These are phyloP conservation scores for Saprolegnia parasitica DNA, from an alignment of 352 stramenopile species.

Conservation along the genomic window DNA sequence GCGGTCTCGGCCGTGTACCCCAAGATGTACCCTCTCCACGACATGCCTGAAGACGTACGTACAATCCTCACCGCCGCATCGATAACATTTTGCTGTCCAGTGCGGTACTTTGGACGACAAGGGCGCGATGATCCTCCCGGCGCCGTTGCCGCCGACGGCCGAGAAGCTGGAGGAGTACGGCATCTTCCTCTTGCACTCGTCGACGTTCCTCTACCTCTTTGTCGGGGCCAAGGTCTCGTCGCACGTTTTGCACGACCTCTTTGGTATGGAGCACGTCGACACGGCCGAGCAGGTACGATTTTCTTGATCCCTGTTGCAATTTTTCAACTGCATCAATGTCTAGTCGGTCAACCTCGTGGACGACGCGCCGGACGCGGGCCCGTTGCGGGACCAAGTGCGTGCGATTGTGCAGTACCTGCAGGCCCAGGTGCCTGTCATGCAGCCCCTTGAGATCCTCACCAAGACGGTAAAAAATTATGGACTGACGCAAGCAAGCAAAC, in stretches of 20 bases:
- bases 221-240: slow-evolving; percentile 62
- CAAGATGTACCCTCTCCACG: slow-evolving; percentile 83
- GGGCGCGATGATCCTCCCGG: slow-evolving; percentile 69
- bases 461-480: too few relatives aligned
- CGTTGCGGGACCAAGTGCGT: slow-evolving; percentile 53
- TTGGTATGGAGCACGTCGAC: slow-evolving; percentile 75
- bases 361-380: slow-evolving; percentile 44
- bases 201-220: slow-evolving; percentile 86
- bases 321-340: neutral
- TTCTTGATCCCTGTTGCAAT: neutral
- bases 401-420: slow-evolving; percentile 75
- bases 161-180: slow-evolving; percentile 83
- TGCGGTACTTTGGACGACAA: slow-evolving; percentile 72
- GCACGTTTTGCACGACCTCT: slow-evolving; percentile 78
- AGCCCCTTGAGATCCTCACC: slow-evolving; percentile 76
- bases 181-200: slow-evolving; percentile 84
- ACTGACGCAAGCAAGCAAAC: too few relatives aligned
- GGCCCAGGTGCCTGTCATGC: slow-evolving; percentile 74
- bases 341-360: slow-evolving; percentile 64
- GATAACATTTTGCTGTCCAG: neutral
- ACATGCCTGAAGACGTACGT: slow-evolving; percentile 60
- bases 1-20: slow-evolving; percentile 84
- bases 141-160: slow-evolving; percentile 69
- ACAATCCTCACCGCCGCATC: neutral
- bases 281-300: slow-evolving; percentile 39